Evolutionary conservation across 2,329 filamentous ascomycete species (phyloP).

Genomic region (Ilyonectria destructans): DNA sequence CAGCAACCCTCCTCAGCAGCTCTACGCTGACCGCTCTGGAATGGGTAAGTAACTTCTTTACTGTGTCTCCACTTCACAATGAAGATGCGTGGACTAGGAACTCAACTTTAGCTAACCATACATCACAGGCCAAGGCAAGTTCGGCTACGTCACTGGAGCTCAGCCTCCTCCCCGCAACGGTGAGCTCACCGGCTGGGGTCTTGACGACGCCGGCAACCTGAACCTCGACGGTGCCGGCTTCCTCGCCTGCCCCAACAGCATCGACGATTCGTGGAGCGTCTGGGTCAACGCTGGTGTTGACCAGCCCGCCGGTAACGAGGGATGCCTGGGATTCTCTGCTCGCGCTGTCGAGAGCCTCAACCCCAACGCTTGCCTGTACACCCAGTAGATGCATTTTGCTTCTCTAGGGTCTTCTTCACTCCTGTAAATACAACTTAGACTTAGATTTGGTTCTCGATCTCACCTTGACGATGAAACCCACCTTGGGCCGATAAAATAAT

Average conservation of each 20-base stretch:
- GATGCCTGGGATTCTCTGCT: constrained; percentile 56
- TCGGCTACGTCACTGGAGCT: constrained; percentile 68
- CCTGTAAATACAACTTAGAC: not conserved
- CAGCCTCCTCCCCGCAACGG: constrained; percentile 56
- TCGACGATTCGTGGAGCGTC: constrained; percentile 59
- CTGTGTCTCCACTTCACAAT: not conserved
- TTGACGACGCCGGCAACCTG: constrained; percentile 62
- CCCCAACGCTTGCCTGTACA: constrained; percentile 59
- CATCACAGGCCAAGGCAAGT: constrained; percentile 64
- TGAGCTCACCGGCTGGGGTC: constrained; percentile 65
- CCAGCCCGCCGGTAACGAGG: constrained; percentile 56
- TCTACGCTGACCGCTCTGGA: constrained; percentile 71
- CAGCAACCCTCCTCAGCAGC: constrained; percentile 61
- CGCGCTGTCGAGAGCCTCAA: constrained; percentile 48
- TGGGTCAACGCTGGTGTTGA: constrained; percentile 53
- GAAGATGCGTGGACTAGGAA: not conserved
- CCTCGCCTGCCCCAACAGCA: constrained; percentile 66
- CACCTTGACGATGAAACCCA: too few relatives aligned
- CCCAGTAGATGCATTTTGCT: constrained; percentile 21
- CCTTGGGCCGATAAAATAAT: too few relatives aligned
- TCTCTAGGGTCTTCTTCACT: not conserved
- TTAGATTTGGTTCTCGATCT: not conserved
- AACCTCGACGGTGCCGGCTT: constrained; percentile 62
- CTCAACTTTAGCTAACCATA: constrained; percentile 11
- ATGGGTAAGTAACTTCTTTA: constrained; percentile 64